Conservation (phyloP, 1,284 basidiomycete genomes). For the Takashimella koratensis region DNA sequence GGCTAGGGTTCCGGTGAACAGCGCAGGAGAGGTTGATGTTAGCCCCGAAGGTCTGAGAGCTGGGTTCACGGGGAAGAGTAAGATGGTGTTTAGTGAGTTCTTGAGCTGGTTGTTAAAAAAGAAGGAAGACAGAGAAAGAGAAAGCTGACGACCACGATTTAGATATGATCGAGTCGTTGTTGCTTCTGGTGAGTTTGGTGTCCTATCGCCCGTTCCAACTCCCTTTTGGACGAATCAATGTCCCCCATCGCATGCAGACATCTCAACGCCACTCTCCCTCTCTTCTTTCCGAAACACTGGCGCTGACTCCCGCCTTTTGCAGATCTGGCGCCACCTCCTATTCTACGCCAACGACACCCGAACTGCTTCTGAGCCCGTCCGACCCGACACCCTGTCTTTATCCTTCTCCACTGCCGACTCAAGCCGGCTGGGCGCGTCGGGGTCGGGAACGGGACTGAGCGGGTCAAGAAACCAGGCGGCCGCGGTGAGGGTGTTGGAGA, state of each 20-base stretch:
- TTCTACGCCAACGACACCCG: conserved; percentile 50
- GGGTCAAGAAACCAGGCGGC: conserved; percentile 18
- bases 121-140: background rate
- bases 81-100: conserved; percentile 25
- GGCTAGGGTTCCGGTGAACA: background rate
- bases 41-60: conserved; percentile 53
- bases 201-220: no score
- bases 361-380: conserved; percentile 20
- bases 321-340: conserved; percentile 74
- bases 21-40: conserved; percentile 5
- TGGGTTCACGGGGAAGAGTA: conserved; percentile 29
- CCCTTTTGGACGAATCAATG: no score
- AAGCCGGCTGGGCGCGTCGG: conserved; percentile 16
- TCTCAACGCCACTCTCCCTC: background rate
- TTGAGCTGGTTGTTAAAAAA: background rate
- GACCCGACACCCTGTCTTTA: conserved; percentile 34
- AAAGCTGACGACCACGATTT: conserved; percentile 7
- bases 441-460: conserved; percentile 18
- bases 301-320: background rate
- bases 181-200: conserved; percentile 57
- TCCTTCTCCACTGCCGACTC: conserved; percentile 22
- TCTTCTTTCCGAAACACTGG: background rate
- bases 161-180: conserved; percentile 76
- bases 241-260: no score
- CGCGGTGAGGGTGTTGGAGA: conserved; percentile 30